Base-by-base conservation (phyloP, 2,329 filamentous ascomycete genomes). In the Westerdykella aurantiaca region DNA sequence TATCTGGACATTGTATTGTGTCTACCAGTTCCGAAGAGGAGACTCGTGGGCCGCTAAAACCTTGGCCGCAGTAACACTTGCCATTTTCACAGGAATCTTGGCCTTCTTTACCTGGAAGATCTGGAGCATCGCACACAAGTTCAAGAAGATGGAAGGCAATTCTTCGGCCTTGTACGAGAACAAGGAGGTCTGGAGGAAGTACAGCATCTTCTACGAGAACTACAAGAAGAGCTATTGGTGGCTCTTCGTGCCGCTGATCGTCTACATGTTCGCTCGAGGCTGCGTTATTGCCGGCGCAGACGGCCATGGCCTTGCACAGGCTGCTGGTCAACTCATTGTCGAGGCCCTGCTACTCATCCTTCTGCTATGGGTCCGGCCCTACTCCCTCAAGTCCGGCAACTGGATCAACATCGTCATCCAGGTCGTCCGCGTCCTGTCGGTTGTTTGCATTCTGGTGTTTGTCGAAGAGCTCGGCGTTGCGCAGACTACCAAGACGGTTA, bases 191-290 rank as follows among this genome's bases (percentile, higher is more conserved):
- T 96, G 93, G 90, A 78, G 88, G 66, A 95, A 93, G 73, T 98
- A 98, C 77, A 93, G 87, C 59, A 77, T 96, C 49, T 97, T 98
- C 72, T 98, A 98, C 73, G 93, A 97, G 60, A 85, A 84, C 56
- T 97, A 95, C 76, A 89, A 88, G 72, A 88, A 86, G 69, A 81
- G 83, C 56, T 95, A 91, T 73, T 98, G 93, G 93, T 97, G 91
- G 91, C 71, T 96, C 18, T 97, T 98, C 63, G 78, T 97, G 12
- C 93, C 93, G 0, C 75, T 79, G 48, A 95, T 97, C 60, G 48
- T 89, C 51, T 97, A 97, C 74, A 86, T 90, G 74, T 89, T 96
- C 61, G 83, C 82, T 63, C 93, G 93, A 72, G 90, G 91, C 43
- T 85, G 82, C 48, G 81, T 91, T 45, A 83, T 97, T 52, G 91